Evolutionary conservation across 352 stramenopile genomes (phyloP), one percentile per base, ranked within the genome.

Genomic region (Poterioochromonas sp.): DNA sequence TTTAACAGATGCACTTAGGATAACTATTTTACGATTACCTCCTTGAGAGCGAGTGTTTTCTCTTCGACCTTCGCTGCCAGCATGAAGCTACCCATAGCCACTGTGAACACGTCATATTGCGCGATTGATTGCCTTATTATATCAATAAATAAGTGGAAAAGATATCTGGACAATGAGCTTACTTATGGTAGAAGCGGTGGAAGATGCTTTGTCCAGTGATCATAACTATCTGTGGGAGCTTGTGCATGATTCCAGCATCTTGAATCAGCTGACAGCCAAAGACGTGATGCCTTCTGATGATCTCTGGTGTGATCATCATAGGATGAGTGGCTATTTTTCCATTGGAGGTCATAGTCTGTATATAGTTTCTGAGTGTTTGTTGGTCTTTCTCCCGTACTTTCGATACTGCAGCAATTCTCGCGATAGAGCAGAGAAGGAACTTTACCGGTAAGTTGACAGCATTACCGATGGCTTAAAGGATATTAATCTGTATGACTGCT

Each of bases 191-290:
- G 82, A 96, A 96, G 41, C 91, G 87, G 58, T 96, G 91, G 12
- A 95, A 83, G 64, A 95, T 85, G 35, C 87, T 95, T 80, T 96
- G 90, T 35, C 87, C 91, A 0, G 91, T 96, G 76, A 85, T 90
- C 87, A 91, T 90, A 34, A 93, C 90, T 29, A 94, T 89, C 73
- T 94, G 90, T 0, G 91, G 90, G 40, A 95, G 83, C 3, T 87
- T 85, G 65, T 95, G 82, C 47, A 95, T 82, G 20, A 94, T 83
- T 32, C 89, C 90, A 0, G 89, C 90, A 68, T 95, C 91, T 79
- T 95, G 90, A 79, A 95, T 89, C 37, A 96, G 81, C 81, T 95
- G 90, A 76, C 91, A 95, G 63, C 88, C 90, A 79, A 90, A 96
- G 74, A 88, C 90, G 2, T 90, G 88, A 51, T 95, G 90, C 35